A percentile compares a stretch with the other conserved stretches of the same genome.
Evolutionary conservation across 2,329 filamentous ascomycete species (phyloP).

Genomic region (Cercospora sp.): DNA sequence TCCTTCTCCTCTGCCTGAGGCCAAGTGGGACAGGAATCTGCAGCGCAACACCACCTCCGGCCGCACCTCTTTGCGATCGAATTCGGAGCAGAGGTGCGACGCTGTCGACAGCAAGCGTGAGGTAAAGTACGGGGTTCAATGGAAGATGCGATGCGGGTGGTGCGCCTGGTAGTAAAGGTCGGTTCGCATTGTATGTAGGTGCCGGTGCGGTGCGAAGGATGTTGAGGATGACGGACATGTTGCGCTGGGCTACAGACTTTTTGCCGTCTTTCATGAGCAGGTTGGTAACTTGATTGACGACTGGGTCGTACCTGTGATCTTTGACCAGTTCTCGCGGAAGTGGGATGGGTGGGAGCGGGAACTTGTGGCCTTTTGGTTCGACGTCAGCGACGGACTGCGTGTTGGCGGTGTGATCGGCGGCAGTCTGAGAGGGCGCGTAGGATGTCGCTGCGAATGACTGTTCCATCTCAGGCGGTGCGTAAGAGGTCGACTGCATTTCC

Average conservation of each 20-base stretch:
- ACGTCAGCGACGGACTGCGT: constrained; percentile 26
- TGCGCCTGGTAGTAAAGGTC: constrained; percentile 70
- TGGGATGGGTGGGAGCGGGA: constrained; percentile 67
- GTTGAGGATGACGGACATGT: constrained; percentile 81
- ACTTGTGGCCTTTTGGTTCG: constrained; percentile 72
- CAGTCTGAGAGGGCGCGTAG: constrained; percentile 23
- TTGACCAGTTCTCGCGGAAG: constrained; percentile 65
- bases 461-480: constrained; percentile 16
- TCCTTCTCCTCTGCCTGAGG: constrained; percentile 72
- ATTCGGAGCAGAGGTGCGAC: constrained; percentile 86
- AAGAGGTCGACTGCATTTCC: constrained; percentile 18
- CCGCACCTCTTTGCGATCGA: constrained; percentile 70
- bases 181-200: constrained; percentile 70
- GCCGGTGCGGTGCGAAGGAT: constrained; percentile 80
- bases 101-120: constrained; percentile 87
- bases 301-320: constrained; percentile 80
- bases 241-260: constrained; percentile 85
- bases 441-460: constrained; percentile 27
- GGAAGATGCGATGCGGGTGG: constrained; percentile 79
- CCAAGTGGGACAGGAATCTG: constrained; percentile 79
- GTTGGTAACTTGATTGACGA: constrained; percentile 84
- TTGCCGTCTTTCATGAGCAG: constrained; percentile 91
- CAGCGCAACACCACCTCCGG: constrained; percentile 81
- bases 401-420: constrained; percentile 22
- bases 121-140: constrained; percentile 84